These are phyloP conservation scores for Aechmea fasciata DNA, from an alignment of 176 grass and related monocot genomes.

Conservation along the genomic window DNA sequence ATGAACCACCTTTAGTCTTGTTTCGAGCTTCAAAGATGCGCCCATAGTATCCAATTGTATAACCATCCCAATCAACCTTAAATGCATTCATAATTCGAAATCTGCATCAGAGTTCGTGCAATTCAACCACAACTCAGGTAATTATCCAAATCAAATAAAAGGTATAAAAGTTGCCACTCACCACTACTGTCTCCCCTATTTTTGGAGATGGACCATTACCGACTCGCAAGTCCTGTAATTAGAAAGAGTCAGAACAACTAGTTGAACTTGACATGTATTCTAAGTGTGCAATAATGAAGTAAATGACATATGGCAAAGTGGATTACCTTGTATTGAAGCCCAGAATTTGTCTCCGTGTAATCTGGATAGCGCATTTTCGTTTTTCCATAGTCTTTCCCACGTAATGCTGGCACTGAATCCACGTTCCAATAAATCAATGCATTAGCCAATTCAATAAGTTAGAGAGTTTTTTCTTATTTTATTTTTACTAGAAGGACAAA, in stretches of 20 bases:
- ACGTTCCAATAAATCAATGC: neutral
- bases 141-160: conserved; percentile 2
- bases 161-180: conserved; percentile 35
- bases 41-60: conserved; percentile 98
- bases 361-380: conserved; percentile 96
- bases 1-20: conserved; percentile 98
- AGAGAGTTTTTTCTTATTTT: neutral
- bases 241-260: conserved; percentile 3
- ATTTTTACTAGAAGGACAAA: neutral
- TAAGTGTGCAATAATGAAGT: neutral
- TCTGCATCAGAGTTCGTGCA: conserved; percentile 20
- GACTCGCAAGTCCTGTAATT: conserved; percentile 65
- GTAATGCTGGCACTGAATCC: conserved; percentile 76
- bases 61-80: conserved; percentile 99
- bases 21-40: conserved; percentile 98
- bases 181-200: conserved; percentile 71
- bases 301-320: conserved; percentile 16
- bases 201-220: conserved; percentile 67
- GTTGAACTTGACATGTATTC: neutral
- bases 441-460: neutral
- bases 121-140: conserved; percentile 18
- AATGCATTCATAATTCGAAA: conserved; percentile 33
- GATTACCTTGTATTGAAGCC: conserved; percentile 90
- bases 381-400: conserved; percentile 96
- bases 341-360: conserved; percentile 90